These are phyloP conservation scores for Porcisia hertigi DNA, from an alignment of 208 protist genomes.

Conservation along the genomic window DNA sequence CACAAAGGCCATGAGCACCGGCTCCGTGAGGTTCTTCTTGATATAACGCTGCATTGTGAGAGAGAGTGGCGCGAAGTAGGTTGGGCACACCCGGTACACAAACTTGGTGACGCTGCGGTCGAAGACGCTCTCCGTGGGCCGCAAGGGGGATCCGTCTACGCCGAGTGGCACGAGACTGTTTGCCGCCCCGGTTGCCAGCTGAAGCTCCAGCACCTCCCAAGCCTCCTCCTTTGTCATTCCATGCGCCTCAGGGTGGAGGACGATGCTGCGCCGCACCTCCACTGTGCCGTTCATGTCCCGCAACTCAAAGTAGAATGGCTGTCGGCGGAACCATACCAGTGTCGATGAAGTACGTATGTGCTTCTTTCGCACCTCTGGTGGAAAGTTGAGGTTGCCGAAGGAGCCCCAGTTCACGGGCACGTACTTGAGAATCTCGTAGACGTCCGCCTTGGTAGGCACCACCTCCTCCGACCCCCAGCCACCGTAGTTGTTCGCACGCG, in stretches of 20 bases:
- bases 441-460: constrained; percentile 72
- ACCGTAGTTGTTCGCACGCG: constrained; percentile 58
- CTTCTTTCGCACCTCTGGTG: constrained; percentile 43
- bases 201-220: constrained; percentile 48
- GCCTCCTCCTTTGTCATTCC: constrained; percentile 68
- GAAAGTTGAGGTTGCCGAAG: constrained; percentile 64
- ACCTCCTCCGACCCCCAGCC: constrained; percentile 55
- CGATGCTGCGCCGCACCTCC: constrained; percentile 75
- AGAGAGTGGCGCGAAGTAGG: constrained; percentile 71
- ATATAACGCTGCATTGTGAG: constrained; percentile 80
- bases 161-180: constrained; percentile 64
- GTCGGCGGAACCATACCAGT: constrained; percentile 78
- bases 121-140: constrained; percentile 19
- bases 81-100: constrained; percentile 69
- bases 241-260: constrained; percentile 82
- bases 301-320: constrained; percentile 88
- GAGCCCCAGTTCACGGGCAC: constrained; percentile 85
- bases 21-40: constrained; percentile 73
- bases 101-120: constrained; percentile 55
- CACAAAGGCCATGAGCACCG: constrained; percentile 38
- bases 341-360: constrained; percentile 67
- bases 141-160: constrained; percentile 38
- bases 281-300: constrained; percentile 64
- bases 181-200: constrained; percentile 57
- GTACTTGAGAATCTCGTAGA: constrained; percentile 84